Conservation (phyloP, 805 yeast species). For the Wilhelminamyces savonicus region DNA sequence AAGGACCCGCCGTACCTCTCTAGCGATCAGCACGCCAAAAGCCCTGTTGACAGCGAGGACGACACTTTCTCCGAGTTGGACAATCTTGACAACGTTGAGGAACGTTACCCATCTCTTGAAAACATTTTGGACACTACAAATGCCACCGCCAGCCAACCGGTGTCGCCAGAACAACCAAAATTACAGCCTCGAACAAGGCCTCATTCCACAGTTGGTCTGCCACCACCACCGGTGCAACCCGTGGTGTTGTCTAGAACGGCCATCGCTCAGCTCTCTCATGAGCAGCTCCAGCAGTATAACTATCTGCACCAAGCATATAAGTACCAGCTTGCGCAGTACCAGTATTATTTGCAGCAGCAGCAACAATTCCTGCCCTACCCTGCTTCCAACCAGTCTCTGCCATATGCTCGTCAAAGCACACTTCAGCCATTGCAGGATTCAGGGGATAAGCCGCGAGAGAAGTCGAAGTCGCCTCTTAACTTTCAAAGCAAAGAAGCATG, state of each 20-base stretch:
- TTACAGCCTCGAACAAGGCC: conserved; percentile 1
- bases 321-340: conserved; percentile 11
- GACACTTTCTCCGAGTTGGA: conserved; percentile 29
- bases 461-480: conserved; percentile 1
- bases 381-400: too few relatives aligned
- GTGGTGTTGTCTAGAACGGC: too few relatives aligned
- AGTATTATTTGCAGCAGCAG: conserved; percentile 7
- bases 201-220: conserved; percentile 1
- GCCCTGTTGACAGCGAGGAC: conserved; percentile 4
- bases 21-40: background rate
- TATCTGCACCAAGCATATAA: conserved; percentile 15
- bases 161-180: background rate
- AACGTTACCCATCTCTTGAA: conserved; percentile 47
- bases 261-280: too few relatives aligned
- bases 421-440: too few relatives aligned
- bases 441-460: too few relatives aligned
- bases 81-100: conserved; percentile 40
- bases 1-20: background rate
- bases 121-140: conserved; percentile 10
- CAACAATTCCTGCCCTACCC: too few relatives aligned
- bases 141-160: conserved; percentile 1
- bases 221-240: conserved; percentile 9
- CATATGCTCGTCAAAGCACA: too few relatives aligned
- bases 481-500: conserved; percentile 31
- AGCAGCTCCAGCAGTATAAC: conserved; percentile 17